Percentiles rank a stretch among this genome's conserved stretches.
These are phyloP conservation scores for Cicer judaicum DNA, from an alignment of 306 rosid genomes.

Conservation along the genomic window DNA sequence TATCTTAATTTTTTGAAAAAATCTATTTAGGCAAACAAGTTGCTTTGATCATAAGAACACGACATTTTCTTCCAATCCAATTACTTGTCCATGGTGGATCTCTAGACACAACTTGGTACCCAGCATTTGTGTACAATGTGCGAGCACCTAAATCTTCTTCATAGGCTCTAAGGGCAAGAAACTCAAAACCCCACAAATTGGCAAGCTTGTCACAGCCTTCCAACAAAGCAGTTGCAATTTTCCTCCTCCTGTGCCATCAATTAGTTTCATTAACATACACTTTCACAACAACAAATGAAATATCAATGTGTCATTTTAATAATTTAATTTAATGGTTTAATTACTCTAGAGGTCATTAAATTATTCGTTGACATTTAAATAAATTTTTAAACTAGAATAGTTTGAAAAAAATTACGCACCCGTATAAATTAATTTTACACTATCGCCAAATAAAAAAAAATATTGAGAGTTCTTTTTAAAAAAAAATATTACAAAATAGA, in stretches of 20 bases:
- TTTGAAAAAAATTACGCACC: no score
- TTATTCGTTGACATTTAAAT: not conserved
- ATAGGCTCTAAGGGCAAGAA: conserved; percentile 77
- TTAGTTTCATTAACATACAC: conserved; percentile 8
- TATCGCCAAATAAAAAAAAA: no score
- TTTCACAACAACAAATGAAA: not conserved
- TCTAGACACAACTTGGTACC: conserved; percentile 65
- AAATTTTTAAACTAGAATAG: no score
- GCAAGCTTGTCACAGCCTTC: conserved; percentile 74
- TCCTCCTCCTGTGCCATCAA: conserved; percentile 68
- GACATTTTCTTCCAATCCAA: conserved; percentile 89
- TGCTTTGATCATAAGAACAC: conserved; percentile 74
- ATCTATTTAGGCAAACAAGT: conserved; percentile 34
- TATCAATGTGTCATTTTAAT: not conserved
- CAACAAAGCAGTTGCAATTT: conserved; percentile 66
- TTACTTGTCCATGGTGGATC: conserved; percentile 82
- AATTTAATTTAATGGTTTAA: not conserved
- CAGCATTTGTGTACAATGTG: conserved; percentile 72
- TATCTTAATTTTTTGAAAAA: not conserved
- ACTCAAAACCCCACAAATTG: conserved; percentile 68
- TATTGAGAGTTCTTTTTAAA: no score
- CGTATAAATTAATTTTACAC: no score
- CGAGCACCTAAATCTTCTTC: conserved; percentile 89
- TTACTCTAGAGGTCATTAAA: not conserved
- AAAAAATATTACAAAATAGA: no score